phyloP scores from a whole-genome alignment of 768 basidiomycete genomes.

The Termitomyces sp. region DNA sequence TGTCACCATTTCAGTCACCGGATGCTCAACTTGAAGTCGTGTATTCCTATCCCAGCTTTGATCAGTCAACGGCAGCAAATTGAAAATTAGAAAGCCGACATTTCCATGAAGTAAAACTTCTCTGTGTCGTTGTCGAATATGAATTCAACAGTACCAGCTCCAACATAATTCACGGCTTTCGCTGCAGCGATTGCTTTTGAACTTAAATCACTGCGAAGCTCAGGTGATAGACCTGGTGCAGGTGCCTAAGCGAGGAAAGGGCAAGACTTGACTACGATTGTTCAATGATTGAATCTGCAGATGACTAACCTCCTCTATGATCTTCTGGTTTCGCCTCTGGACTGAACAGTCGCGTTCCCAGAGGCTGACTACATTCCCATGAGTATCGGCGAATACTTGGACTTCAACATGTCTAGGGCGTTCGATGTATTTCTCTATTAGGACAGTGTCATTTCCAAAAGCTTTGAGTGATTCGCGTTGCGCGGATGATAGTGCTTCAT shows the following conservation, averaged over 20 bases:
- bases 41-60: conserved; percentile 55
- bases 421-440: conserved; percentile 86
- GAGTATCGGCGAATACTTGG: conserved; percentile 84
- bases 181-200: conserved; percentile 91
- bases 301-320: conserved; percentile 72
- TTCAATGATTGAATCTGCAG: neutral
- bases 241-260: conserved; percentile 57
- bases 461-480: conserved; percentile 84
- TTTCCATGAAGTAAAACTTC: conserved; percentile 94
- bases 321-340: conserved; percentile 91
- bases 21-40: conserved; percentile 83
- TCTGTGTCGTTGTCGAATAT: conserved; percentile 90
- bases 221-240: conserved; percentile 78
- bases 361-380: conserved; percentile 82
- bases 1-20: conserved; percentile 93
- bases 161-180: conserved; percentile 84
- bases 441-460: conserved; percentile 81
- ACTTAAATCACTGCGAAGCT: conserved; percentile 75
- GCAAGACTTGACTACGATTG: neutral
- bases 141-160: conserved; percentile 94
- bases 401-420: conserved; percentile 91
- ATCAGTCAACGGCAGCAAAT: neutral
- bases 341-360: conserved; percentile 96
- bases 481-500: conserved; percentile 79
- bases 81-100: conserved; percentile 39